Evolutionary conservation across 768 basidiomycete genomes (phyloP), one percentile per base, ranked within the genome.

Genomic region (Termitomyces sp.): DNA sequence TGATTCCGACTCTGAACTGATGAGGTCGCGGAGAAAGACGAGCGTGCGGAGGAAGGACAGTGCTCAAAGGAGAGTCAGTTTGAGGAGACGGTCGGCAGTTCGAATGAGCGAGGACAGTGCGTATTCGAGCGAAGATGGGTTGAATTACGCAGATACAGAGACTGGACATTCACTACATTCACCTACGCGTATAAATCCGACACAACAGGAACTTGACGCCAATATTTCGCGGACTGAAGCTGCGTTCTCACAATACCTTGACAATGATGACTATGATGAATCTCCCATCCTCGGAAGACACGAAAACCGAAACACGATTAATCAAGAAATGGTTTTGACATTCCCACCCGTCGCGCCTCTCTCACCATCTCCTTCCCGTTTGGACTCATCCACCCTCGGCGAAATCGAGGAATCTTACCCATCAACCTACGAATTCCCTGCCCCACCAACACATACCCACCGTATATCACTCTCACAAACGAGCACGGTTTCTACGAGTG

Each of bases 331-430:
- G 46, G 41, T 64, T 5, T 5, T 50, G 57, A 59, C 61, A 7
- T 66, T 68, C 33, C 63, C 67, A 0, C 63, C 65, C 30, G 61
- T 64, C 0, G 63, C 67, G 7, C 65, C 67, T 1, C 62, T 68
- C 23, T 68, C 67, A 0, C 67, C 65, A 1, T 60, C 59, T 20
- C 63, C 63, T 2, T 57, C 51, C 6, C 40, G 56, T 18, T 50
- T 49, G 20, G 41, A 43, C 41, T 20, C 41, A 4, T 43, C 41
- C n/a, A 41, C 6, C 18, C 18, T 16, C 2, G 40, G 40, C 8
- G 40, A 43, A 20, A 43, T 20, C 1, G 41, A 48, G 6, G 56
- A 50, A 7, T 57, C 56, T 5, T 48, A 49, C 28, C 35, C 35
- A 1, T 57, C 56, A 33, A 53, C 51, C 10, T 61, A 56, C 30